A percentile compares a stretch with the other conserved stretches of the same genome.
phyloP scores from a whole-genome alignment of 805 yeast genomes.

The Kazachstania psychrophila region DNA sequence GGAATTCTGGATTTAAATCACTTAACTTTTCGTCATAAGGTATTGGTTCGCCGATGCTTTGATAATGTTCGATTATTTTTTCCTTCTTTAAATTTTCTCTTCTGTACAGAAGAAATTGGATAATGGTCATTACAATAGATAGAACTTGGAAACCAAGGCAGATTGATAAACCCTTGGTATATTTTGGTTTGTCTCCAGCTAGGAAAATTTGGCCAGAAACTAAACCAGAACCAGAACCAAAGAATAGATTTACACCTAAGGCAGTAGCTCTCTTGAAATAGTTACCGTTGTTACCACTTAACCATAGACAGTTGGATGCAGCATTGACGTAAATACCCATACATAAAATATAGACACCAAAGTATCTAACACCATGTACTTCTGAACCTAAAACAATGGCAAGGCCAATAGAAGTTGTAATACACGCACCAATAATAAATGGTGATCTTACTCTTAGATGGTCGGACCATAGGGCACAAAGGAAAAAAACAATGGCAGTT shows the following conservation, averaged over 20 bases:
- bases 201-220: constrained; percentile 33
- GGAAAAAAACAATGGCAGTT: constrained; percentile 60
- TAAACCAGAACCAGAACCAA: constrained; percentile 33
- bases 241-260: constrained; percentile 30
- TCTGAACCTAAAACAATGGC: constrained; percentile 28
- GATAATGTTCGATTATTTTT: constrained; percentile 27
- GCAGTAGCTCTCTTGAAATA: constrained; percentile 35
- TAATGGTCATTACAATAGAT: constrained; percentile 32
- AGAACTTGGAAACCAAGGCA: constrained; percentile 37
- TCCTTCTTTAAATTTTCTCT: constrained; percentile 33
- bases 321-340: constrained; percentile 35
- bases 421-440: constrained; percentile 30
- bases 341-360: constrained; percentile 33
- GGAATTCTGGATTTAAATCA: constrained; percentile 38
- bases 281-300: constrained; percentile 33
- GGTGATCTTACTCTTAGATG: constrained; percentile 37
- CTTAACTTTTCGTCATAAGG: constrained; percentile 28
- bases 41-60: constrained; percentile 27
- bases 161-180: constrained; percentile 33
- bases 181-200: constrained; percentile 33
- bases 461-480: constrained; percentile 59
- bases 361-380: constrained; percentile 31
- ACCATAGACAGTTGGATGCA: constrained; percentile 33
- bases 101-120: constrained; percentile 27
- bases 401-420: constrained; percentile 29